Base-by-base conservation (phyloP, 208 protist genomes). In the Blastocrithidia nonstop region DNA sequence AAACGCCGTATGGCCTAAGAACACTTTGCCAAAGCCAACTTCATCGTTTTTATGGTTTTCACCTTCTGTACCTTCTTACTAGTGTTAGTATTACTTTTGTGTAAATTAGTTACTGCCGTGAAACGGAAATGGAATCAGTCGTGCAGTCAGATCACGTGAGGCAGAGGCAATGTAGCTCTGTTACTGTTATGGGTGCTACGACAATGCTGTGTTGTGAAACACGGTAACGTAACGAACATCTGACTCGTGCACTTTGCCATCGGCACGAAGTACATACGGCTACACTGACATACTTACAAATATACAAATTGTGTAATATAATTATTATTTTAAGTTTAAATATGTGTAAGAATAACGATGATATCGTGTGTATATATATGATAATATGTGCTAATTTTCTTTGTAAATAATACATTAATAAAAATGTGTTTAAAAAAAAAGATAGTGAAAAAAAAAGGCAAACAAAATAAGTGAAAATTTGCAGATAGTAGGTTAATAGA, bases 1-100 rank as follows among this genome's bases (percentile, higher is more conserved):
- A 61, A 90, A 90, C 1, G 66, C 75, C 1, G 50, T 70, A 49
- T 90, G 80, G 2, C 75, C 80, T 31, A 64, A 36, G 31, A 83
- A 61, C 8, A 54, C 59, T 28, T 54, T 22, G 9, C 35, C 44
- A 21, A 23, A 17, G 23, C 36, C 43, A 22, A 57, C 32, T 29
- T 33, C 41, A 20, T 52, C 50, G 24, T 40, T 28, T 44, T 42
- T 41, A 22, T 26, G 44, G n/a, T 43, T 28, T 29, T n/a, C n/a
- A n/a, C n/a, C n/a, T n/a, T n/a, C n/a, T n/a, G n/a, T n/a, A n/a
- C n/a, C n/a, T n/a, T n/a, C n/a, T n/a, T n/a, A n/a, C 47, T 26
- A 17, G 39, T 43, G 7, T 23, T 26, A 4, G 44, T 40, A n/a
- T 20, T n/a, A 29, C 29, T 43, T 31, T 67, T 56, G 1, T 45